Conservation (phyloP, 2,329 filamentous ascomycete species). For the Penicillium sp. region DNA sequence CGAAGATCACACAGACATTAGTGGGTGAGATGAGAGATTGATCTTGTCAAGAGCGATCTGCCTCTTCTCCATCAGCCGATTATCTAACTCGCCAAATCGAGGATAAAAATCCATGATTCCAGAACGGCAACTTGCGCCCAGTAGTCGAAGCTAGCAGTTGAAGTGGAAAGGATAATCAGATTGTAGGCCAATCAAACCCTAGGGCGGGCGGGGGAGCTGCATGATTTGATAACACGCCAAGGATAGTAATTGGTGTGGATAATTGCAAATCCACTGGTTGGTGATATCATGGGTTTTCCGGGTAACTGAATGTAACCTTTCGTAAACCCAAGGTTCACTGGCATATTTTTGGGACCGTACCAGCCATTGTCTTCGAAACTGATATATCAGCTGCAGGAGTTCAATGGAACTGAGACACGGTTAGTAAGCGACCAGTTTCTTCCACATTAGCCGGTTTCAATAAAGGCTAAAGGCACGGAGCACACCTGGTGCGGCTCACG, state of each 20-base stretch:
- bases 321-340: neutral
- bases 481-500: no score
- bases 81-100: neutral
- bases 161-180: conserved; percentile 5
- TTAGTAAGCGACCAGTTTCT: no score
- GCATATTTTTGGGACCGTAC: neutral
- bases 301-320: neutral
- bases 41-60: neutral
- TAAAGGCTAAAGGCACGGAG: no score
- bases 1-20: neutral
- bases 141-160: neutral
- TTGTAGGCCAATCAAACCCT: neutral
- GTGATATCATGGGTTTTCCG: neutral
- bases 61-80: neutral
- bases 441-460: no score
- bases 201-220: neutral
- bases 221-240: neutral
- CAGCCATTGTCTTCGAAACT: neutral
- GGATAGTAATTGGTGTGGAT: neutral
- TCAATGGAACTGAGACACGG: no score
- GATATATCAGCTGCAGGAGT: neutral
- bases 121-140: neutral
- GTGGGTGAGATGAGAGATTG: neutral
- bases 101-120: neutral
- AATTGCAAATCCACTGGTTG: neutral